These are phyloP conservation scores for Linnemannia hyalina DNA, from an alignment of 192 early-diverging fungal genomes.

Conservation along the genomic window DNA sequence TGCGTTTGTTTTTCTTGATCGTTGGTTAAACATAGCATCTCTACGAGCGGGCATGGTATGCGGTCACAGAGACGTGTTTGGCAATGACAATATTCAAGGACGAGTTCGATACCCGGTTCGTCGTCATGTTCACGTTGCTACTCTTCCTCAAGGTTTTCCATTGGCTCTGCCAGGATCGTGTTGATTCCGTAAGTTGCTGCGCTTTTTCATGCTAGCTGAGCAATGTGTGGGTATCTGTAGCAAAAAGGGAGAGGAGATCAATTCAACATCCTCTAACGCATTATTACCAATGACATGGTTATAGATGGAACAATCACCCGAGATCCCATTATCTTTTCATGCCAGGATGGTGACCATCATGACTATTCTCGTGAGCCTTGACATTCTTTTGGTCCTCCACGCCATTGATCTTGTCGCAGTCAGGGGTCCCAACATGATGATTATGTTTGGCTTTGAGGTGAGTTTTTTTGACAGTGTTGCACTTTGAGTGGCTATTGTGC, in stretches of 20 bases:
- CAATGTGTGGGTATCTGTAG: background rate
- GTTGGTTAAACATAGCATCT: constrained; percentile 73
- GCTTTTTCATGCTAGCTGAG: background rate
- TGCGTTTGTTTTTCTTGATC: background rate
- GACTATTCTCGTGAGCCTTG: constrained; percentile 73
- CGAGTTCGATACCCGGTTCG: constrained; percentile 91
- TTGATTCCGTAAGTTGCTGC: constrained; percentile 77
- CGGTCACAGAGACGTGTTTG: constrained; percentile 95
- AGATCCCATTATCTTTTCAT: constrained; percentile 76
- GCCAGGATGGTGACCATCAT: constrained; percentile 77
- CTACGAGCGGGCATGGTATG: constrained; percentile 98
- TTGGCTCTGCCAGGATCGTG: constrained; percentile 94
- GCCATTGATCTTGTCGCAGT: constrained; percentile 71
- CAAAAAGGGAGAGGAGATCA: background rate
- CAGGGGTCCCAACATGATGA: constrained; percentile 92
- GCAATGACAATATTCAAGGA: constrained; percentile 97
- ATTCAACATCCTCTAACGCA: background rate
- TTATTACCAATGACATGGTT: background rate
- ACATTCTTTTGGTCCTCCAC: constrained; percentile 82
- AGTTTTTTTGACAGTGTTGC: background rate
- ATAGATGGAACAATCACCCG: constrained; percentile 88
- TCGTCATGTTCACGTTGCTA: constrained; percentile 88
- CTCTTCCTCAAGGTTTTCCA: constrained; percentile 96
- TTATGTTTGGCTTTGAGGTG: constrained; percentile 98
- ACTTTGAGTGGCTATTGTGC: background rate